phyloP scores from a whole-genome alignment of 2,329 filamentous ascomycete species.

The Nannizziopsis barbatae region DNA sequence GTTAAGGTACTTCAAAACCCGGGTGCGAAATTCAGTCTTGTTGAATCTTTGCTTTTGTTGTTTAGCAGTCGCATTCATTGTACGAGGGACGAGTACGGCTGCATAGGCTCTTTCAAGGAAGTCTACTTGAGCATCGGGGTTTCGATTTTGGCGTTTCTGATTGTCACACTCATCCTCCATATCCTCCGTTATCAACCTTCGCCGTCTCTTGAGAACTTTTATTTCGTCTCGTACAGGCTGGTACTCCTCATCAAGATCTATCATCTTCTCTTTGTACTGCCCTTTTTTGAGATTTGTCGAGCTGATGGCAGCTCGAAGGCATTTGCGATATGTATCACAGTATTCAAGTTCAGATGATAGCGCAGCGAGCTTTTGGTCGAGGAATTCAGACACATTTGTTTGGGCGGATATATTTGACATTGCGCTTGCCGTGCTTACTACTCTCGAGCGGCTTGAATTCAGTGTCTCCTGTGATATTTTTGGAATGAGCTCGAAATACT shows the following conservation, averaged over 20 bases:
- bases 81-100: neutral
- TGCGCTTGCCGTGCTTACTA: neutral
- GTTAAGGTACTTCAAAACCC: conserved; percentile 1
- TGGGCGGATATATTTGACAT: neutral
- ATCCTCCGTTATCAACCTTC: conserved; percentile 6
- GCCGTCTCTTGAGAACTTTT: conserved; percentile 3
- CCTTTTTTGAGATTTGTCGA: neutral
- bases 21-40: conserved; percentile 1
- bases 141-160: neutral
- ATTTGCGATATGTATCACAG: neutral
- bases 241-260: neutral
- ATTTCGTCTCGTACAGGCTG: neutral
- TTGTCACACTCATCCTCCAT: neutral
- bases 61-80: conserved; percentile 5
- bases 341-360: neutral
- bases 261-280: neutral
- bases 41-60: conserved; percentile 7
- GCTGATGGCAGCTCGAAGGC: neutral
- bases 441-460: no score
- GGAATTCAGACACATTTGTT: neutral
- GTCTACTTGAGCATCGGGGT: neutral
- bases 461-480: no score
- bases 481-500: no score
- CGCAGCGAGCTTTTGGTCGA: neutral
- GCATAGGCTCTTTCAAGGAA: conserved; percentile 7